phyloP scores from a whole-genome alignment of 495 filamentous ascomycete genomes.

The Penicillium samsonianum region DNA sequence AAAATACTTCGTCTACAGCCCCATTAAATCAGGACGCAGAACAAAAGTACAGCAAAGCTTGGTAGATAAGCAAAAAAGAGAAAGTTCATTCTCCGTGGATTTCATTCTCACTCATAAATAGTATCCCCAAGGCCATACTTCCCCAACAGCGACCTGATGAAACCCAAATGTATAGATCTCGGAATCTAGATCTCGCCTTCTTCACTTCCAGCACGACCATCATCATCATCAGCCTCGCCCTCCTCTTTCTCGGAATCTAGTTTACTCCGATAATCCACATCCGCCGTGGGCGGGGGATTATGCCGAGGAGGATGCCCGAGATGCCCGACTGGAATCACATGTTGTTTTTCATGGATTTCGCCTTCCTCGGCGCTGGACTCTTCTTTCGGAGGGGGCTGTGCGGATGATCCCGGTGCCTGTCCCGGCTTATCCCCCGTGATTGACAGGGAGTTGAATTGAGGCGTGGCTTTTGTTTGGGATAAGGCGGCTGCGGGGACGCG shows the following conservation, averaged over 20 bases:
- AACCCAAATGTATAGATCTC: not conserved
- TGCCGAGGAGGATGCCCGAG: not conserved
- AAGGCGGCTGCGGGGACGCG: conserved; percentile 26
- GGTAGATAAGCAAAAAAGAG: not conserved
- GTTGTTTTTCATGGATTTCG: conserved; percentile 17
- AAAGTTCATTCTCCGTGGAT: not conserved
- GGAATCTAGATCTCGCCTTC: conserved; percentile 44
- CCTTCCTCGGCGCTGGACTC: conserved; percentile 29
- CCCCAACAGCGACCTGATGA: not conserved
- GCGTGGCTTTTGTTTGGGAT: not conserved
- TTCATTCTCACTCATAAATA: not conserved
- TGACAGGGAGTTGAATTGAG: not conserved
- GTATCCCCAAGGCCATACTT: not conserved
- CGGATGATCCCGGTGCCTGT: not conserved
- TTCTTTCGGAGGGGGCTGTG: conserved; percentile 3
- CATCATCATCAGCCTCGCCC: conserved; percentile 30
- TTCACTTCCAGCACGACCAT: conserved; percentile 40
- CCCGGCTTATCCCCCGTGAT: not conserved
- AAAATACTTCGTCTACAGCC: not conserved
- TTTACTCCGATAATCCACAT: not conserved
- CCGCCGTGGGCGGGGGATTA: not conserved
- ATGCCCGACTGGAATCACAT: not conserved
- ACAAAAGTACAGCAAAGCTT: not conserved
- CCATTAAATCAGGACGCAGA: not conserved
- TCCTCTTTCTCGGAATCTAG: not conserved